phyloP scores from a whole-genome alignment of 148 eudicot species.

The Silene latifolia region DNA sequence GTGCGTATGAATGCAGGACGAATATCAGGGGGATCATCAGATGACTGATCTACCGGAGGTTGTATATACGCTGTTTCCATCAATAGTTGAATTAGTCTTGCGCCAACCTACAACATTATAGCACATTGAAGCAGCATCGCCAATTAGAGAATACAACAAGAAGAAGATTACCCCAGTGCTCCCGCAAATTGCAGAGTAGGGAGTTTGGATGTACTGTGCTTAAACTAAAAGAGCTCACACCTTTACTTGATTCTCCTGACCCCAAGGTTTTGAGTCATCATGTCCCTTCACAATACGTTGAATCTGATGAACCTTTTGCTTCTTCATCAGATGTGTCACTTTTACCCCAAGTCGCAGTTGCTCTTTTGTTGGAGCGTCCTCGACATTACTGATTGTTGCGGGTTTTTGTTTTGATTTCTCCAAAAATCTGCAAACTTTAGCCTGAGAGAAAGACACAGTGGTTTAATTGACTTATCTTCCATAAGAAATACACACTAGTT shows the following conservation, averaged over 20 bases:
- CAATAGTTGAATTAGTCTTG: conserved; percentile 71
- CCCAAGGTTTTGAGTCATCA: conserved; percentile 65
- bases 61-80: conserved; percentile 83
- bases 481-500: neutral
- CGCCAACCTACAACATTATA: conserved; percentile 54
- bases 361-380: conserved; percentile 37
- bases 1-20: conserved; percentile 88
- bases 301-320: conserved; percentile 53
- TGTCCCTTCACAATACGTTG: conserved; percentile 56
- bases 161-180: neutral
- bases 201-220: neutral
- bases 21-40: conserved; percentile 73
- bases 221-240: conserved; percentile 28
- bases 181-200: no score
- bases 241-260: conserved; percentile 80
- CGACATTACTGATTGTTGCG: conserved; percentile 23
- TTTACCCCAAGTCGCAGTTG: conserved; percentile 54
- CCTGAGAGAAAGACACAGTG: conserved; percentile 34
- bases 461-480: no score
- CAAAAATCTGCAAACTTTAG: conserved; percentile 54
- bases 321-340: conserved; percentile 54
- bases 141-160: neutral
- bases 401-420: conserved; percentile 53
- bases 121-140: neutral
- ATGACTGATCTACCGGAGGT: conserved; percentile 68